A percentile compares a stretch with the other conserved stretches of the same genome.
Conservation (phyloP, 108 stramenopile species). For the Fragilaria radians region DNA sequence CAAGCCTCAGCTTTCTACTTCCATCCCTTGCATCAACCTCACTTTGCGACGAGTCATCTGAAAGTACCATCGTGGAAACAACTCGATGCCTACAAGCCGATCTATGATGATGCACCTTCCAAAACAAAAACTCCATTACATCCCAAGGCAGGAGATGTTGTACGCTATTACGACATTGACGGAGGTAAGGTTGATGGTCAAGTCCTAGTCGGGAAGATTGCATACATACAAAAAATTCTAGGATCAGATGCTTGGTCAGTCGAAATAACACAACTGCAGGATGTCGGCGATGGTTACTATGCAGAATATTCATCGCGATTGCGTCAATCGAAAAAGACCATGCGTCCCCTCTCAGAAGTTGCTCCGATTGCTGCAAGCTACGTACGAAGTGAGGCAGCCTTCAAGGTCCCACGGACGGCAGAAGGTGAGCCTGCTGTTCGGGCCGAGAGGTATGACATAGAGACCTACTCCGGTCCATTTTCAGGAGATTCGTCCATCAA, state of each 20-base stretch:
- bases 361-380: constrained; percentile 60
- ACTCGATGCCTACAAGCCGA: not conserved
- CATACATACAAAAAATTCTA: constrained; percentile 34
- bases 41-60: too few species aligned
- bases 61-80: too few species aligned
- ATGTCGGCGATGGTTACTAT: constrained; percentile 79
- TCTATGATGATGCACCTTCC: not conserved
- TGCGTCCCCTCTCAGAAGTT: constrained; percentile 46
- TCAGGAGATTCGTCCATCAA: constrained; percentile 24
- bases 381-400: constrained; percentile 72
- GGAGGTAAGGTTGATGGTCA: constrained; percentile 62
- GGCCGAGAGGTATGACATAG: constrained; percentile 11
- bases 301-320: constrained; percentile 57
- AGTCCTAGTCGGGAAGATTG: constrained; percentile 68
- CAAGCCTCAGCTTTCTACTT: too few species aligned
- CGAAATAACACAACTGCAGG: constrained; percentile 69
- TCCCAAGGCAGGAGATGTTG: constrained; percentile 70
- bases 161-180: constrained; percentile 77
- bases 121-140: constrained; percentile 20
- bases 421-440: constrained; percentile 11
- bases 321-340: constrained; percentile 25
- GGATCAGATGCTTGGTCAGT: constrained; percentile 35
- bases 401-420: constrained; percentile 55
- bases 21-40: too few species aligned
- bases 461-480: constrained; percentile 58